Evolutionary conservation across 2,329 filamentous ascomycete species (phyloP), one percentile per base, ranked within the genome.

Genomic region (Metarhizium humberi): DNA sequence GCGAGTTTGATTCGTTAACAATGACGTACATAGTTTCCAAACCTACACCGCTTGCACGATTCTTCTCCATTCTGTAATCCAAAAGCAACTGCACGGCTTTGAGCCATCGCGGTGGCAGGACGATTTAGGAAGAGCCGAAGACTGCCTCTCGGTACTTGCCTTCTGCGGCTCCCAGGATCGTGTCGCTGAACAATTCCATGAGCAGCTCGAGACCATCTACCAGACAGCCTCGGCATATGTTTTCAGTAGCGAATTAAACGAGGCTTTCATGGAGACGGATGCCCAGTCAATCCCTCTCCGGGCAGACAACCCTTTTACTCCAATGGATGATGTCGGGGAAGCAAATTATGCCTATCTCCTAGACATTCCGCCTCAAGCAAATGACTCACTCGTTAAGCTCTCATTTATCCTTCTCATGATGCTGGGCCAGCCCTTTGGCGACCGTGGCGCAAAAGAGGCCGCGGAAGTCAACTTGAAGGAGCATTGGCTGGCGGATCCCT

Each of bases 81-180:
- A 56, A 42, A 54, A 54, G 34, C 55, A 56, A 36, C 50, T 56
- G 2, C 55, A 56, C 32, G 34, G 25, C 3, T 56, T 54, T 40
- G 36, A 34, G 6, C 38, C 34, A 29, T 48, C 50, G 46, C 18
- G 30, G 14, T 50, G 50, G 51, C 29, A 46, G 25, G 47, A 47
- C 10, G 55, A 56, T 29, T 34, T 46, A 16, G 25, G 10, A 13
- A 48, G 38, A 14, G 55, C 55, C 10, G 25, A 38, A 11, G 47
- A 45, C 29, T 56, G 55, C 30, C 51, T 56, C 13, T 25, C 46
- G 11, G 48, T 56, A 3, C 55, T 56, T 43, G 30, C 46, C 0
- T 56, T 51, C 20, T 56, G 55, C 29, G 51, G 55, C 36, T 34
- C 51, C 3, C n/a, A 36, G 8, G 55, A 56, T 30, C 20, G 43